phyloP scores from a whole-genome alignment of 768 basidiomycete genomes.

The Cystobasidium tubakii region DNA sequence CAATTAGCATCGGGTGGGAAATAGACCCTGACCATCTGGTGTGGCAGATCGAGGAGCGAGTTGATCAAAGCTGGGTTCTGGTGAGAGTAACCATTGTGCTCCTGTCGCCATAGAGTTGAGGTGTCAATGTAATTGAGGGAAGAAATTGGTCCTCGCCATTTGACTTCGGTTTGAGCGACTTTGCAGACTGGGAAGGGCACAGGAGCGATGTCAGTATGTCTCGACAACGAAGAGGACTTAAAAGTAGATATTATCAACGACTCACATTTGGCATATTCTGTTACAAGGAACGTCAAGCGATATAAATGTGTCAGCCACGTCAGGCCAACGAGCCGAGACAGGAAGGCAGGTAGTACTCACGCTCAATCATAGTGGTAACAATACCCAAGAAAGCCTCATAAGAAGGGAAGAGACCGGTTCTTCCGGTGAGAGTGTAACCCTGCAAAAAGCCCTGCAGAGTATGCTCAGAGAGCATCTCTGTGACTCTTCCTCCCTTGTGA shows the following conservation, averaged over 20 bases:
- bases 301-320: no score
- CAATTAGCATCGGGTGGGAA: slow-evolving; percentile 87
- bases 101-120: slow-evolving; percentile 66
- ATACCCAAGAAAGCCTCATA: slow-evolving; percentile 82
- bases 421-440: slow-evolving; percentile 82
- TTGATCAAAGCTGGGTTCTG: slow-evolving; percentile 65
- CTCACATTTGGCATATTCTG: slow-evolving; percentile 1
- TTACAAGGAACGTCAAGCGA: not conserved
- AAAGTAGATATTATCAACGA: no score
- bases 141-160: slow-evolving; percentile 66
- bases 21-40: slow-evolving; percentile 55
- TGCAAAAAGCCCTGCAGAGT: slow-evolving; percentile 86
- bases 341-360: not conserved
- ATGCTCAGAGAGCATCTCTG: slow-evolving; percentile 84
- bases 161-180: slow-evolving; percentile 56
- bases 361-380: slow-evolving; percentile 54
- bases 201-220: not conserved
- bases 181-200: slow-evolving; percentile 67
- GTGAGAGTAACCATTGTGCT: slow-evolving; percentile 79
- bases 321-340: no score
- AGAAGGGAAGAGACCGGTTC: slow-evolving; percentile 69
- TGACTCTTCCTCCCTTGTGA: slow-evolving; percentile 66
- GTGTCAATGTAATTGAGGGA: slow-evolving; percentile 83
- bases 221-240: no score
- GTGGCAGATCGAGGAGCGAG: slow-evolving; percentile 73